A percentile compares a stretch with the other conserved stretches of the same genome.
phyloP scores from a whole-genome alignment of 2,329 filamentous ascomycete genomes.

The Davidsoniella neocaledoniae region DNA sequence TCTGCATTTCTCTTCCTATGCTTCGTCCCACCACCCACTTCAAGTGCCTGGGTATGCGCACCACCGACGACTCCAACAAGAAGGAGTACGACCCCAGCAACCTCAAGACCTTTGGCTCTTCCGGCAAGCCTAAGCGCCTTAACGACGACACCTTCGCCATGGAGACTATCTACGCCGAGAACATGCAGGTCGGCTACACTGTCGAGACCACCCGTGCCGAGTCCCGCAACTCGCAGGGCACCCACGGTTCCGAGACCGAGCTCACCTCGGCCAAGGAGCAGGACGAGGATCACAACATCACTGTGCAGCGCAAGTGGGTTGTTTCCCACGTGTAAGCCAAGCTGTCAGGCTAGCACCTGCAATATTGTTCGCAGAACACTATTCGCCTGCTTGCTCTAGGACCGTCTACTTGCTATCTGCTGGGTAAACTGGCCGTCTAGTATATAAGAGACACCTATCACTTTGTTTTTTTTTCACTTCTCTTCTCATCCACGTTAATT shows the following conservation, averaged over 20 bases:
- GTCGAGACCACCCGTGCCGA: conserved; percentile 8
- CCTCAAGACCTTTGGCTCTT: conserved; percentile 10
- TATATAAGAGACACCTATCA: too few relatives aligned
- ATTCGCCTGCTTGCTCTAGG: too few relatives aligned
- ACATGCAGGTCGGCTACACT: conserved; percentile 11
- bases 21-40: conserved; percentile 13
- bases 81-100: conserved; percentile 1
- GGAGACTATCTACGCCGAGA: conserved; percentile 10
- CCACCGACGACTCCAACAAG: conserved; percentile 5
- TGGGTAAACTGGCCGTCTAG: too few relatives aligned
- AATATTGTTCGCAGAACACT: not conserved
- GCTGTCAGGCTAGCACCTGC: too few relatives aligned
- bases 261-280: conserved; percentile 5
- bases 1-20: conserved; percentile 16
- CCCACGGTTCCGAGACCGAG: conserved; percentile 9
- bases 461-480: not conserved
- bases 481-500: not conserved
- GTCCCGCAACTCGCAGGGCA: conserved; percentile 9
- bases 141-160: conserved; percentile 8
- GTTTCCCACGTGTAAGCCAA: conserved; percentile 8
- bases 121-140: conserved; percentile 7
- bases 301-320: conserved; percentile 12
- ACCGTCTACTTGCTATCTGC: too few relatives aligned
- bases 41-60: conserved; percentile 6
- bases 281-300: conserved; percentile 9